A percentile compares a stretch with the other conserved stretches of the same genome.
These are phyloP conservation scores for Silene vulgaris DNA, from an alignment of 179 eudicot genomes.

Conservation along the genomic window DNA sequence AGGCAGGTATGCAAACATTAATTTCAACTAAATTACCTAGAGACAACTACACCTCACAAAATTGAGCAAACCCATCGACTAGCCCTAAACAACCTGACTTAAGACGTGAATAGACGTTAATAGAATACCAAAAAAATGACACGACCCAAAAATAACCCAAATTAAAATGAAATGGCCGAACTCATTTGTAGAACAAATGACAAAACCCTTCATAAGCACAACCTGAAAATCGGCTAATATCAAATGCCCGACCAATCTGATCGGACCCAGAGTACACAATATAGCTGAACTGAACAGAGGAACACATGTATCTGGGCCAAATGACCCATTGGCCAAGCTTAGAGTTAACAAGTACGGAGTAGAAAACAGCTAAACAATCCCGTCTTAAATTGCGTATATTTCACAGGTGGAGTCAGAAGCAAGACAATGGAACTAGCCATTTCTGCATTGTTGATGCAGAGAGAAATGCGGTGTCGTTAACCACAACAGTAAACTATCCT, in stretches of 20 bases:
- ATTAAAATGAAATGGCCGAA: too few species aligned
- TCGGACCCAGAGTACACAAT: not conserved
- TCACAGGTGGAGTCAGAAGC: constrained; percentile 75
- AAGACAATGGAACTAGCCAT: constrained; percentile 87
- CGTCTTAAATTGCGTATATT: not conserved
- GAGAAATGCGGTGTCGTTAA: constrained; percentile 83
- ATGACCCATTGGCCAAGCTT: not conserved
- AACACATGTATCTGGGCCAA: too few species aligned
- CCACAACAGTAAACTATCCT: constrained; percentile 68
- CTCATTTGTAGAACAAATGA: too few species aligned
- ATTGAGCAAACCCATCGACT: not conserved
- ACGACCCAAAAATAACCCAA: too few species aligned
- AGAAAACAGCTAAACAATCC: not conserved
- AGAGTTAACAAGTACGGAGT: not conserved
- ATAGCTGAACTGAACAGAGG: too few species aligned
- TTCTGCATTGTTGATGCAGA: constrained; percentile 88
- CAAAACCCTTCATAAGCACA: too few species aligned
- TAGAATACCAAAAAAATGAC: too few species aligned
- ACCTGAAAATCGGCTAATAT: too few species aligned
- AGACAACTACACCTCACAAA: not conserved
- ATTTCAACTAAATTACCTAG: not conserved
- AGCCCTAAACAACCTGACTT: not conserved
- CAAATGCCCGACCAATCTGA: not conserved
- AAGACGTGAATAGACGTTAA: too few species aligned
- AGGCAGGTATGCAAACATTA: constrained; percentile 45